These are phyloP conservation scores for Pistacia vera DNA, from an alignment of 345 rosid genomes.

Conservation along the genomic window DNA sequence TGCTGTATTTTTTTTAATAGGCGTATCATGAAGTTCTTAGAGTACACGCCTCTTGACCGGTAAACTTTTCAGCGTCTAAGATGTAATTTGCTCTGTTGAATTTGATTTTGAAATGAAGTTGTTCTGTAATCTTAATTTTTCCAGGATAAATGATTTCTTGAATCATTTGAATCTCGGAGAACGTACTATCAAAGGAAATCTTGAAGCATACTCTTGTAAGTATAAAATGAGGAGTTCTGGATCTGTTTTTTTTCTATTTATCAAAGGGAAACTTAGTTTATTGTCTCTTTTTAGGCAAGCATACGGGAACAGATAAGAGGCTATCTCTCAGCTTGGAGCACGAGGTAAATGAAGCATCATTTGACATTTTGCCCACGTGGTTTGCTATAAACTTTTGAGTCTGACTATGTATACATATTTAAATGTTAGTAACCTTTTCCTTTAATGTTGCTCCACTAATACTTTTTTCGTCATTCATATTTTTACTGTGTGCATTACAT, in stretches of 20 bases:
- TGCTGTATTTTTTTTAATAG: background rate
- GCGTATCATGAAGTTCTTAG: conserved; percentile 74
- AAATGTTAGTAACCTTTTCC: background rate
- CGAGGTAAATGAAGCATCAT: conserved; percentile 52
- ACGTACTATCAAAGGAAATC: conserved; percentile 72
- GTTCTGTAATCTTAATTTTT: background rate
- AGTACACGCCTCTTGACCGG: conserved; percentile 80
- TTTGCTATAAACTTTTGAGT: background rate
- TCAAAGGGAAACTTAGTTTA: conserved; percentile 1
- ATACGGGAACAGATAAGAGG: conserved; percentile 83
- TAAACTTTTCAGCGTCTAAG: conserved; percentile 13
- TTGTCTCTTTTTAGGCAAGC: conserved; percentile 65
- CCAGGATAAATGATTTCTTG: conserved; percentile 72
- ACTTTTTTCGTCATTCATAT: background rate
- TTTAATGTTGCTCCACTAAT: background rate
- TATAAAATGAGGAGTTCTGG: background rate
- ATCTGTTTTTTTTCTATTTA: conserved; percentile 17
- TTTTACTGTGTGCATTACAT: background rate
- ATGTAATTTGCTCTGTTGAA: background rate
- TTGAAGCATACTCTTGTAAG: conserved; percentile 93
- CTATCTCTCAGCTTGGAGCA: conserved; percentile 89
- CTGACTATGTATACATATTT: background rate
- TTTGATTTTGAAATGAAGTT: background rate
- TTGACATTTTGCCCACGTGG: background rate
- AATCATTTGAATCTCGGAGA: conserved; percentile 76